Percentiles rank a stretch among this genome's conserved stretches.
phyloP scores from a whole-genome alignment of 2,329 filamentous ascomycete species.

The Trematosphaeria pertusa region DNA sequence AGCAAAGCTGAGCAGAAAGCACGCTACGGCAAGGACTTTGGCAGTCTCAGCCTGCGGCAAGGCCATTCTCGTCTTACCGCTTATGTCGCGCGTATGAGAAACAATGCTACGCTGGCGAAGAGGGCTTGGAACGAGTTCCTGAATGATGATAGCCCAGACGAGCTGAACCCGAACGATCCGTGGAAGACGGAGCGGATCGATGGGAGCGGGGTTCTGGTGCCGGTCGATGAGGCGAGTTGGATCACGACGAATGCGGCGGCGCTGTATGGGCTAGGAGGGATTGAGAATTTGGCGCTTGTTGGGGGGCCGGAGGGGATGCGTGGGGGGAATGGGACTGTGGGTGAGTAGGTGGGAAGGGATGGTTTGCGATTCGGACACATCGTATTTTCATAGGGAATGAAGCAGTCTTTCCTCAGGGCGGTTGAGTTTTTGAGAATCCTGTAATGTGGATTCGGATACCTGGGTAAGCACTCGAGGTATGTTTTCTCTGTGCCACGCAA shows the following conservation, averaged over 20 bases:
- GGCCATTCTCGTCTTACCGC: constrained; percentile 66
- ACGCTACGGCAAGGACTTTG: constrained; percentile 59
- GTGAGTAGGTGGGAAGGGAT: no score
- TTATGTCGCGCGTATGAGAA: constrained; percentile 55
- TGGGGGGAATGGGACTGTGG: no score
- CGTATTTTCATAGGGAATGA: no score
- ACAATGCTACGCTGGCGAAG: constrained; percentile 57
- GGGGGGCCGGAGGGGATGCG: no score
- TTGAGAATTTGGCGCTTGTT: constrained; percentile 60
- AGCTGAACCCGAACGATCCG: constrained; percentile 52
- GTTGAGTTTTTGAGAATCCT: no score
- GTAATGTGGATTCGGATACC: no score
- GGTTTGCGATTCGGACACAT: no score
- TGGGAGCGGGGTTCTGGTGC: constrained; percentile 54
- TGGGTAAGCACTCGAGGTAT: no score
- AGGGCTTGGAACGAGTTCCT: constrained; percentile 65
- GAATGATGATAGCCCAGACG: constrained; percentile 45
- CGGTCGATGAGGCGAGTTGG: constrained; percentile 64
- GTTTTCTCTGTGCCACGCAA: no score
- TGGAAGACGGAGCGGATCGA: constrained; percentile 50
- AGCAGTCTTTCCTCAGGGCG: no score
- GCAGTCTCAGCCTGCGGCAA: constrained; percentile 59
- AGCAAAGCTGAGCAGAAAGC: constrained; percentile 57
- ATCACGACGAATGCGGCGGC: constrained; percentile 64
- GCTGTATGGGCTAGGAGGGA: constrained; percentile 64